Evolutionary conservation across 2,329 filamentous ascomycete species (phyloP), one percentile per base, ranked within the genome.

Genomic region (Cordyceps farinosa): DNA sequence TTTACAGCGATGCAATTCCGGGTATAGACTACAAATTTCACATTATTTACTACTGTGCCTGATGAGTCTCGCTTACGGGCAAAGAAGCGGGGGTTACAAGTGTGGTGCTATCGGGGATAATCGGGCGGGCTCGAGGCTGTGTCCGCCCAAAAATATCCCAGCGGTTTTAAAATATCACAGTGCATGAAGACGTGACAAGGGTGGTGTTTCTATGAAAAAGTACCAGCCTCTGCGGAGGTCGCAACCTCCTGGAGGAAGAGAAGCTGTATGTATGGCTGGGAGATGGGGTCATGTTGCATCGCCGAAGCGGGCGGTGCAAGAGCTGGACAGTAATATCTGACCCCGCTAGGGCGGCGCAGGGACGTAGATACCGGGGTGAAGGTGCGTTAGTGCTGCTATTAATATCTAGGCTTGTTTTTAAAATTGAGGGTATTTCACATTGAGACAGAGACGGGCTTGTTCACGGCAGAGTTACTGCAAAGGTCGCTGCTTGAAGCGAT

Each of bases 301-400:
- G 22, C 36, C 47, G 27, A 52, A 11, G 45, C 30, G 47, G 57
- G 57, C 57, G 34, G 57, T 60, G 57, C 47, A 52, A 13, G 36
- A 45, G 36, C 17, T 30, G 57, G 57, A 52, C 29, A 60, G 57
- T 60, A 60, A 60, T 60, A 60, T 52, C 40, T 56, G 38, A 47
- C 54, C 40, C 52, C 40, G 40, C 38, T 45, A 34, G 40, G 13
- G 38, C 40, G 52, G 52, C 22, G 51, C n/a, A 27, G 34, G 34
- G 30, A 32, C 29, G 29, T 15, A 45, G 17, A 22, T 45, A 7
- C 17, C 9, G 29, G 27, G 47, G 47, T 50, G 47, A 50, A 30
- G 22, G 5, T 50, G 22, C 22, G 13, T 58, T 34, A 34, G 55
- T 11, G 56, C 32, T 38, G 32, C 57, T 60, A 60, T 60, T 60